Evolutionary conservation across 805 yeast species (phyloP), one percentile per base, ranked within the genome.

Genomic region (Wickerhamomyces canadensis): DNA sequence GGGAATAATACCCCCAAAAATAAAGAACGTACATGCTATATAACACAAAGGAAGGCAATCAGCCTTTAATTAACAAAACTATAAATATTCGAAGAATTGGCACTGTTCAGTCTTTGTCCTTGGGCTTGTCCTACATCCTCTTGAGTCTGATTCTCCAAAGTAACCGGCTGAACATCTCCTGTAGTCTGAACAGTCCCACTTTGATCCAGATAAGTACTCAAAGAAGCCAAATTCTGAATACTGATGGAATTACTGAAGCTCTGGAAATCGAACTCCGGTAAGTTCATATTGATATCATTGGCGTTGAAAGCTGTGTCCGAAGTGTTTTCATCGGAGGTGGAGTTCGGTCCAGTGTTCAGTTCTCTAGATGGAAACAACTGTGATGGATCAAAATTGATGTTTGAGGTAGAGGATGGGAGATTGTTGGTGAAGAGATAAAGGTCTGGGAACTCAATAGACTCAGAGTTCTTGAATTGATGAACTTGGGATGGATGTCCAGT

Each of bases 201-300:
- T 4, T 38, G 44, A n/a, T 40, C 49, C 13, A 52, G 12, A 19
- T 40, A 50, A 6, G 32, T 31, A 36, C 49, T 49, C 44, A 54
- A 37, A 13, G 49, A 43, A 2, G 55, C 48, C 30, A 54, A 15
- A 27, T 52, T 52, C 16, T 51, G 54, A 15, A 54, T 35, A 14
- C 46, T 41, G 8, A 54, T 45, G 2, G 51, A 31, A 32, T 48
- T 49, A 13, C 42, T 37, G 17, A 54, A 49, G 27, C 38, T 42
- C 33, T 47, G 51, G 33, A 48, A 42, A 23, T 51, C 56, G 44
- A 52, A 49, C 19, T 52, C 57, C 16, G 57, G 56, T 22, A 54
- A 27, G 24, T 43, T 47, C 37, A 51, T 21, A 18, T 48, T 35
- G 32, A 54, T 51, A 11, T 50, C 57, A 28, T 45, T 38, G 9